Base-by-base conservation (phyloP, 495 filamentous ascomycete genomes). In the Penicillium taxi region DNA sequence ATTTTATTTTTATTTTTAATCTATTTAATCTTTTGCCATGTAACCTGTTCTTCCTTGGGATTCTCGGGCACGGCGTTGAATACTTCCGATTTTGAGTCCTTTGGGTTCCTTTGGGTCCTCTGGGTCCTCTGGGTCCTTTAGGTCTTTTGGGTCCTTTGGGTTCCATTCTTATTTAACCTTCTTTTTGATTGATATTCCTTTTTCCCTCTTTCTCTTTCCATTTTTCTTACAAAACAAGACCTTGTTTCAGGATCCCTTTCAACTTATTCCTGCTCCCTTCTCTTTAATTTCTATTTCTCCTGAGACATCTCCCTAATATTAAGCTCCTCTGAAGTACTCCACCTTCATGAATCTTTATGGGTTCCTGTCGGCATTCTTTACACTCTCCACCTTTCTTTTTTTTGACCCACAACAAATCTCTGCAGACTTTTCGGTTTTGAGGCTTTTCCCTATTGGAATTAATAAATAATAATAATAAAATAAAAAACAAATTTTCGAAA, bases 361-460 rank as follows among this genome's bases (percentile, higher is more conserved):
- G 27, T 23, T 42, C 40, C 34, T 41, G 41, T 51, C 48, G 51
- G 51, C 51, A 55, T 55, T 48, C 51, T 55, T 45, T 41, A 41
- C 41, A 22, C 37, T 42, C 28, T 12, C 47, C 44, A 43, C 41
- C n/a, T n/a, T n/a, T n/a, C n/a, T n/a, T n/a, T n/a, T n/a, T n/a
- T n/a, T n/a, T 40, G 51, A 35, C 45, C 52, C 52, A 55, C 52
- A 38, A 28, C 48, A 44, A 48, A 56, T 50, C 46, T 56, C 49
- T 56, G 45, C 48, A 42, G 37, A 39, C n/a, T n/a, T n/a, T n/a
- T 25, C 42, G 32, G 32, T 41, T 26, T 35, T 42, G 35, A 42
- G 47, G 24, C 42, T 37, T 38, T 37, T 41, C 42, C 32, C 20
- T 28, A 45, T 46, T 39, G 16, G 32, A n/a, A 8, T 18, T 28